phyloP scores from a whole-genome alignment of 345 rosid species.

The Atalantia buxifolia region DNA sequence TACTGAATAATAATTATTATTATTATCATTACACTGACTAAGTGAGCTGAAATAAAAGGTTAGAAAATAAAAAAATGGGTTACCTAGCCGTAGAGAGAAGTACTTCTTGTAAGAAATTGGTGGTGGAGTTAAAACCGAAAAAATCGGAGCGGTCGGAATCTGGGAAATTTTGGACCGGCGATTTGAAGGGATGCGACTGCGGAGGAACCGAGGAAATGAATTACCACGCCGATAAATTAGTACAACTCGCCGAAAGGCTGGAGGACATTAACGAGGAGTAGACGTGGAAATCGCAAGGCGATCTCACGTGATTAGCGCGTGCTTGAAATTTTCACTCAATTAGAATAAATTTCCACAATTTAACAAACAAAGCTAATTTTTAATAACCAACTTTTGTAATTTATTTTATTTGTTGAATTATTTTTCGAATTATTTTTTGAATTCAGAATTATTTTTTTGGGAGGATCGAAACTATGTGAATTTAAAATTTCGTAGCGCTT shows the following conservation, averaged over 20 bases:
- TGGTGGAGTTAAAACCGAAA: not conserved
- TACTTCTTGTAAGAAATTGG: not conserved
- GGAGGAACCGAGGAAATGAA: constrained; percentile 37
- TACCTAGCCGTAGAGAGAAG: not conserved
- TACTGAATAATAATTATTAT: not conserved
- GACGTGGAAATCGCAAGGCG: constrained; percentile 23
- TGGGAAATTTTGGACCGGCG: constrained; percentile 27
- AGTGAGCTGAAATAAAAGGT: not conserved
- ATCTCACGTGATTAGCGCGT: constrained; percentile 29
- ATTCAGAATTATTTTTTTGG: too few species aligned
- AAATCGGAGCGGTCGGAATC: constrained; percentile 29
- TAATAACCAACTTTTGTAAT: not conserved
- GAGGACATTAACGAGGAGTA: not conserved
- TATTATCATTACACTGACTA: not conserved
- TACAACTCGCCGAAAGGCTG: constrained; percentile 13
- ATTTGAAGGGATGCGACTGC: constrained; percentile 5
- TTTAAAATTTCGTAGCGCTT: too few species aligned
- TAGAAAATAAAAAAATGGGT: not conserved
- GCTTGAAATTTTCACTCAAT: not conserved
- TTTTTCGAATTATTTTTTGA: too few species aligned
- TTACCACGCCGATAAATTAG: constrained; percentile 44
- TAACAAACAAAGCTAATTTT: too few species aligned
- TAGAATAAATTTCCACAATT: not conserved
- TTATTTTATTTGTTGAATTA: too few species aligned
- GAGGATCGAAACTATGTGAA: too few species aligned